These are phyloP conservation scores for Diaporthe longicolla DNA, from an alignment of 2,329 filamentous ascomycete genomes.

Conservation along the genomic window DNA sequence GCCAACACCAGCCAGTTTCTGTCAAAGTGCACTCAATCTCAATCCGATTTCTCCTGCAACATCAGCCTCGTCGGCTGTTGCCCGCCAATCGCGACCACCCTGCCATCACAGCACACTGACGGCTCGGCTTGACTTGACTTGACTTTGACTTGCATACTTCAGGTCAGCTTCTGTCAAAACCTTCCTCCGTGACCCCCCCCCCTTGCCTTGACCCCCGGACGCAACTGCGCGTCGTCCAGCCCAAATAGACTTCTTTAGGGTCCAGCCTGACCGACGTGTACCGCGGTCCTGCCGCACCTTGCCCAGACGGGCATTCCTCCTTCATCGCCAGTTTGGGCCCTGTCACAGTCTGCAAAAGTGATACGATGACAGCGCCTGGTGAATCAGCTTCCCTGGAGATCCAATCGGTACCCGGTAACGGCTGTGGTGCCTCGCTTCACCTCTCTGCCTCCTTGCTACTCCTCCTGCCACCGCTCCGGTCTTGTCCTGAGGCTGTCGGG, in stretches of 20 bases:
- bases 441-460: not conserved
- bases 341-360: constrained; percentile 40
- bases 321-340: constrained; percentile 40
- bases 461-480: not conserved
- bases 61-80: constrained; percentile 31
- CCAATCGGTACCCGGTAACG: constrained; percentile 39
- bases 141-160: not conserved
- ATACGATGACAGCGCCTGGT: constrained; percentile 38
- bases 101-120: not conserved
- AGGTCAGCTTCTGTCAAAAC: constrained; percentile 5
- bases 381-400: constrained; percentile 38
- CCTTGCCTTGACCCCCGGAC: not conserved
- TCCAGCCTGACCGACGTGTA: constrained; percentile 27
- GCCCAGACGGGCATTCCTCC: constrained; percentile 24
- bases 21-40: constrained; percentile 34
- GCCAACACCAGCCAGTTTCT: constrained; percentile 23
- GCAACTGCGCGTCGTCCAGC: not conserved
- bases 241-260: constrained; percentile 27
- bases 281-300: constrained; percentile 20
- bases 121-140: constrained; percentile 28
- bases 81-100: constrained; percentile 26
- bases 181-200: not conserved
- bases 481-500: not conserved
- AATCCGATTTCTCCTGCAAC: constrained; percentile 18
- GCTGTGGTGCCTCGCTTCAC: constrained; percentile 17